Base-by-base conservation (phyloP, 1,284 basidiomycete genomes). In the Coniferiporia weirii region DNA sequence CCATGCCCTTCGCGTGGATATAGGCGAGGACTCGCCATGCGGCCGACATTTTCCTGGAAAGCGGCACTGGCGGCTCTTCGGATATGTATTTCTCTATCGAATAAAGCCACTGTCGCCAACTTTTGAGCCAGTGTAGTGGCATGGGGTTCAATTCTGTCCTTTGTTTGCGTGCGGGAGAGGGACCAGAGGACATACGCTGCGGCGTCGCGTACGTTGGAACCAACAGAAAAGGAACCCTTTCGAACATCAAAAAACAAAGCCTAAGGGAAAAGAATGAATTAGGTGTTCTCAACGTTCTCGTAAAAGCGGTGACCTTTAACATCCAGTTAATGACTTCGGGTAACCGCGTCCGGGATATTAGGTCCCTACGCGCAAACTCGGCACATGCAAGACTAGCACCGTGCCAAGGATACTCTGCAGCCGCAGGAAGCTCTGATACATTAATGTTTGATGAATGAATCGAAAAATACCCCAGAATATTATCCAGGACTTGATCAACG, bases 61-160 rank as follows among this genome's bases (percentile, higher is more conserved):
- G 96, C 94, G 8, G 97, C 97, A 72, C 95, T 98, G 2, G 96
- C 95, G 3, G 97, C 97, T 62, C 97, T 78, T n/a, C 97, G 82
- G 52, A 99, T 94, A 60, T 93, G 91, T 12, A 98, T 87, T 69
- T 99, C 97, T 32, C 97, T 82, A 73, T 99, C 97, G 66, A 89
- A 94, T 43, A 94, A 76, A 0, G 95, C 84, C 4, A 94, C 90
- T 9, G 84, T 81, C 7, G 89, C 84, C 54, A 99, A 79, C 27
- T 77, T 75, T 40, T 80, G 81, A 0, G 95, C 89, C 19, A 97
- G 80, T 48, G 76, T 74, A 9, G 75, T 70, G 1, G 91, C 84
- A 69, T 85, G 81, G 0, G 87, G 84, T 45, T 75, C 70, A 34
- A 96, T 74, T n/a, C 77, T 73, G 7, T 81, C 71, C 6, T 80